Conservation (phyloP, 2,329 filamentous ascomycete species). For the Colletotrichum liriopes region DNA sequence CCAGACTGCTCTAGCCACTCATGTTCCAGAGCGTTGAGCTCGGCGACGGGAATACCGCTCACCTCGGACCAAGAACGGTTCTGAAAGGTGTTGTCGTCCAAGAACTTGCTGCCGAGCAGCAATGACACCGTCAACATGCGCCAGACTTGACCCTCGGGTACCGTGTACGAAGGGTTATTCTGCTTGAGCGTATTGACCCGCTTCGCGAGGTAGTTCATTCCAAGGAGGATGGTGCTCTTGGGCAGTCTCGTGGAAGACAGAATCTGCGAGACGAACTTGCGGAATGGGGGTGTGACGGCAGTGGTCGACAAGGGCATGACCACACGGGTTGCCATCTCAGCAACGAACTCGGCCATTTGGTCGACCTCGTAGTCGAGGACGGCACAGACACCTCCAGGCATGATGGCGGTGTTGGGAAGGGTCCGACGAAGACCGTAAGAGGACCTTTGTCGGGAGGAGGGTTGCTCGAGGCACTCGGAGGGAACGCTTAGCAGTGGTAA, state of each 20-base stretch:
- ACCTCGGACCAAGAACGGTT: slow-evolving; percentile 98
- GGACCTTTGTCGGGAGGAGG: slow-evolving; percentile 56
- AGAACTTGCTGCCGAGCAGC: slow-evolving; percentile 92
- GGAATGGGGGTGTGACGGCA: slow-evolving; percentile 79
- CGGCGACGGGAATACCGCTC: slow-evolving; percentile 86
- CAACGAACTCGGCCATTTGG: slow-evolving; percentile 94
- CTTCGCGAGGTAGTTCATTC: slow-evolving; percentile 90
- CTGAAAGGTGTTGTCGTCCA: slow-evolving; percentile 98
- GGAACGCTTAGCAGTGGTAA: slow-evolving; percentile 13
- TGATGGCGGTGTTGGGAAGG: slow-evolving; percentile 58
- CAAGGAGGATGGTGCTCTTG: slow-evolving; percentile 90
- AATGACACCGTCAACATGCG: slow-evolving; percentile 89
- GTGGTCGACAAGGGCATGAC: slow-evolving; percentile 63
- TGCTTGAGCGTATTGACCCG: slow-evolving; percentile 82
- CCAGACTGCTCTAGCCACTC: slow-evolving; percentile 89
- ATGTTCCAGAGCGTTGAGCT: slow-evolving; percentile 88
- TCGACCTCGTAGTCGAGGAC: slow-evolving; percentile 98
- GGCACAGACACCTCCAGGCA: slow-evolving; percentile 89
- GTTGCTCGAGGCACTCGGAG: slow-evolving; percentile 32
- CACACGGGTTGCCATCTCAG: slow-evolving; percentile 82
- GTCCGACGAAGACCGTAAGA: slow-evolving; percentile 58
- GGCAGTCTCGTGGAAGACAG: slow-evolving; percentile 91
- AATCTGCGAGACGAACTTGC: slow-evolving; percentile 93
- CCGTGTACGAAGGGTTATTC: slow-evolving; percentile 65
- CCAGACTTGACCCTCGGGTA: slow-evolving; percentile 82